Base-by-base conservation (phyloP, 2,329 filamentous ascomycete genomes). In the Ceratocystis papillata region DNA sequence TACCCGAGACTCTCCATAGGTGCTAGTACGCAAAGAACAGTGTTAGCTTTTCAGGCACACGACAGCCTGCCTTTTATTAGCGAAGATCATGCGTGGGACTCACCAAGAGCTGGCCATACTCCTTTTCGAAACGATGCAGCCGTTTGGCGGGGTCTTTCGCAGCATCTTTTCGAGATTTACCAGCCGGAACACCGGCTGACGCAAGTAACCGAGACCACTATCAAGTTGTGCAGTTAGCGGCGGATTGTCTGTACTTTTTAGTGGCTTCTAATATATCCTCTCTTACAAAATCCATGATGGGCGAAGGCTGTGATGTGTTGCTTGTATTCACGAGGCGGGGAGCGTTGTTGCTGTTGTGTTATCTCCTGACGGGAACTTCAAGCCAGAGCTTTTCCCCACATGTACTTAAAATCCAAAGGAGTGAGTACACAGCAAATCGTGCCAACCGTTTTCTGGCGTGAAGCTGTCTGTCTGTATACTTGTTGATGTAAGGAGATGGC, bases 191-290 rank as follows among this genome's bases (percentile, higher is more conserved):
- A 73, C 83, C 79, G 70, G 80, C 81, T 71, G 81, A 82, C 73
- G 83, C 84, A 77, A 87, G 77, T 76, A 87, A 79, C 76, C 84
- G 83, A 77, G 83, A 83, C 84, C 84, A 87, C 84, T 87, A 71
- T 37, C 12, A 57, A 2, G 48, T 33, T 28, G 28, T 33, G 10
- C 12, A 12, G 53, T 57, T 57, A 57, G 53, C 37, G 10, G 37
- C 12, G 37, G 37, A 41, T 12, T 15, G 25, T 57, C 25, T 33
- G 53, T 33, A 30, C 12, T 57, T 17, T 22, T 30, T 12, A 7
- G 53, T 17, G n/a, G 2, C 28, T 5, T 33, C n/a, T 22, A 37
- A 17, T 65, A 66, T 17, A 57, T 28, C 15, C 1, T 57, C 10
- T 22, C 63, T 41, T 65, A 66, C 64, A 41, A 66, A 66, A 41